These are phyloP conservation scores for Aleurites moluccanus DNA, from an alignment of 441 rosid species.

Conservation along the genomic window DNA sequence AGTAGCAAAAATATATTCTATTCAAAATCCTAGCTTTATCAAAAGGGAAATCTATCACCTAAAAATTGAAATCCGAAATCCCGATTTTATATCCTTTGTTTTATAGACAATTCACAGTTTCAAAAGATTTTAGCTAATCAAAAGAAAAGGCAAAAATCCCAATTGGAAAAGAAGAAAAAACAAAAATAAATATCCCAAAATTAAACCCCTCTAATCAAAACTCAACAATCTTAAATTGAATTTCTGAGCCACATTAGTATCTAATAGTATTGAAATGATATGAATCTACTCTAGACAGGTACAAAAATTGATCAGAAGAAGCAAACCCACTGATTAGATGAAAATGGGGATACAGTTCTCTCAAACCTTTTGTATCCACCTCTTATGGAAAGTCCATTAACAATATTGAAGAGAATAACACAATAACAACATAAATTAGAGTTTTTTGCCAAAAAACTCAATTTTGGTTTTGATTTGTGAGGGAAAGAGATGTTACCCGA, in stretches of 20 bases:
- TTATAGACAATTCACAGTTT: constrained; percentile 22
- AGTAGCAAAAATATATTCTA: constrained; percentile 14
- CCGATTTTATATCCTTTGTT: constrained; percentile 3
- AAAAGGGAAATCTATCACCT: constrained; percentile 21
- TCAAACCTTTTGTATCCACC: too few relatives aligned
- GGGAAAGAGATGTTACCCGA: too few relatives aligned
- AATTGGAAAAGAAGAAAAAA: constrained; percentile 25
- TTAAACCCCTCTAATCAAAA: constrained; percentile 14
- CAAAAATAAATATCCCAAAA: too few relatives aligned
- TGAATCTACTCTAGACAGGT: constrained; percentile 23
- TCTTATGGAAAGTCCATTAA: too few relatives aligned
- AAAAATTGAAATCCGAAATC: constrained; percentile 8
- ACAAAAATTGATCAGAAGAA: constrained; percentile 27
- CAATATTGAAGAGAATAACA: too few relatives aligned
- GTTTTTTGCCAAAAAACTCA: too few relatives aligned
- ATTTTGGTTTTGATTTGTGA: too few relatives aligned
- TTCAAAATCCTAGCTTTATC: constrained; percentile 22
- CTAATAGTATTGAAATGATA: constrained; percentile 21
- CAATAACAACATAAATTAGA: too few relatives aligned
- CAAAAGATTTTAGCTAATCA: constrained; percentile 24
- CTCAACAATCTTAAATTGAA: constrained; percentile 8
- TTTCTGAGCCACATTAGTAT: background rate
- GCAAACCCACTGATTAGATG: constrained; percentile 23
- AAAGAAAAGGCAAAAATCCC: constrained; percentile 5
- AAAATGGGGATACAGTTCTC: constrained; percentile 23